Base-by-base conservation (phyloP, 192 early-diverging fungal species). In the Podila horticola region DNA sequence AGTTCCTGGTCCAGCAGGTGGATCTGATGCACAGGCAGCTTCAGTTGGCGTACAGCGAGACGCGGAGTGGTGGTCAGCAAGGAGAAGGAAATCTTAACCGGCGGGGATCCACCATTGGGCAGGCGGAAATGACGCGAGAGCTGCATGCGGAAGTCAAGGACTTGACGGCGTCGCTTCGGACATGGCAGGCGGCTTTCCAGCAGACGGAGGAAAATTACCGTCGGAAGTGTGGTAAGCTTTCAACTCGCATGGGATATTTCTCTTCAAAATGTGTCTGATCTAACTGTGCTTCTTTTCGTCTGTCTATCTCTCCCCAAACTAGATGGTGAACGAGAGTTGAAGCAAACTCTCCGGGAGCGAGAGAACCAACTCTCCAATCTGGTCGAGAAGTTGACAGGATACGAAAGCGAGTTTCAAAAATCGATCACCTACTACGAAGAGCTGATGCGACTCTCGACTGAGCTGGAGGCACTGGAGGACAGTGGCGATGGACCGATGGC, bases 21-120 rank as follows among this genome's bases (percentile, higher is more conserved):
- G 75, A 79, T 22, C 58, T 65, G 49, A 79, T 79, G 75, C 75
- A 79, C 52, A 69, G 64, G 10, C 75, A 79, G 45, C 62, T 79
- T 26, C 75, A 79, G 49, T 5, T 68, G 15, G 76, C 62, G 1
- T 69, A 68, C 8, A 66, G 64, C n/a, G 70, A 79, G 26, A 29
- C 55, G 38, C 55, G 52, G 24, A 26, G 17, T 19, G n/a, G 52
- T 22, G 24, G 52, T 22, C n/a, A 26, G 11, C 5, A 26, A 10
- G 34, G 34, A 1, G 17, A 5, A 8, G 24, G 52, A n/a, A 24
- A 24, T 55, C 12, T 2, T 22, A 55, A 5, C 52, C 52, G 52
- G 17, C 20, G 52, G 11, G 52, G 11, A 1, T 55, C 52, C 9
- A 55, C 52, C 20, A 26, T 55, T 17, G 52, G 52, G 31, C 74